Base-by-base conservation (phyloP, 352 stramenopile genomes). In the Globisporangium megalacanthum region DNA sequence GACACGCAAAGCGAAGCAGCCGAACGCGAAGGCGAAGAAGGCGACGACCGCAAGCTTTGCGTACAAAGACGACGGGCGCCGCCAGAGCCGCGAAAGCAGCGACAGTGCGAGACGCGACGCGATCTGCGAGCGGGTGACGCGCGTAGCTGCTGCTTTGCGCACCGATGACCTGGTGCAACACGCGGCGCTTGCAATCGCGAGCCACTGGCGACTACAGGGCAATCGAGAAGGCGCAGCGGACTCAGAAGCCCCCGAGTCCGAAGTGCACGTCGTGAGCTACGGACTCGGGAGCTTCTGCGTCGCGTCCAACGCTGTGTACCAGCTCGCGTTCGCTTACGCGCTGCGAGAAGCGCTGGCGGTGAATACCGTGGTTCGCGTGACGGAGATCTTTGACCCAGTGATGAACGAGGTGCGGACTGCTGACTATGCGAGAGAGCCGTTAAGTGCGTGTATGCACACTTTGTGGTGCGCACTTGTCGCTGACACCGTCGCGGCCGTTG, bases 311-410 rank as follows among this genome's bases (percentile, higher is more conserved):
- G 83, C 83, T n/a, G 65, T 88, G 4, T 75, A 90, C 41, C 83
- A 94, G 54, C 67, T 94, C 19, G 83, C 74, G 29, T 88, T 84
- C 41, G 69, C 82, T 4, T 60, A 77, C 14, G 76, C 77, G 8
- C 58, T 92, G 33, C 66, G 54, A 4, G 57, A 69, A 33, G 64
- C 55, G 19, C 36, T 84, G 4, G 53, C n/a, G 56, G 25, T 15
- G 36, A 9, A 35, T 3, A 17, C 52, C 6, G 19, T 52, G 1
- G 53, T 20, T 3, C 15, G 37, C 4, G 66, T 41, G 0, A 11
- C n/a, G 8, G 73, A 88, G 58, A 72, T 94, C 20, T 94, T 83
- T 51, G 83, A 94, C 39, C 83, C 83, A 2, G 79, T 86, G 36
- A 94, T 94, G 83, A 94, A 76, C 54, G 60, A 85, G 67, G 83